These are phyloP conservation scores for Jacaranda copaia DNA, from an alignment of 257 asterid genomes.

Conservation along the genomic window DNA sequence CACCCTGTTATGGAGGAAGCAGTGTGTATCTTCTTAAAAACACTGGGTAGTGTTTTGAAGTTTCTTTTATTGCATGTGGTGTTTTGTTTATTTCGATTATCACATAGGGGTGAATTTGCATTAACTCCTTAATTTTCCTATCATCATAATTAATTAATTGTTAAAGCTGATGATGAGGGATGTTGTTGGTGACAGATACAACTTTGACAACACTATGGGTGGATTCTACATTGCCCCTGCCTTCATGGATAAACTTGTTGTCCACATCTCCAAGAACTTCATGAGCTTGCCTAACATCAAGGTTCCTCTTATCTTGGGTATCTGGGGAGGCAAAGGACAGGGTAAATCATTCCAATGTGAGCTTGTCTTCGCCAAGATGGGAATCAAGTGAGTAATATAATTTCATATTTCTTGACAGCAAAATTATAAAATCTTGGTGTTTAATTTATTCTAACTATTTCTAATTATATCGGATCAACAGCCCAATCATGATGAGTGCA, in stretches of 20 bases:
- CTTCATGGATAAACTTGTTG: slow-evolving; percentile 65
- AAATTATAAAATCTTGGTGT: background rate
- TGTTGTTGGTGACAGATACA: slow-evolving; percentile 31
- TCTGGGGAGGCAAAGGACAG: slow-evolving; percentile 75
- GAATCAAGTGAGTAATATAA: slow-evolving; percentile 46
- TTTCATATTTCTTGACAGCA: background rate
- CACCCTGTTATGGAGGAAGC: no score
- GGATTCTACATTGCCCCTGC: slow-evolving; percentile 66
- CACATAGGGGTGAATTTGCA: no score
- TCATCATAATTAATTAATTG: no score
- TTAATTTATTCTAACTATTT: background rate
- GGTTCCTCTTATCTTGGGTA: slow-evolving; percentile 64
- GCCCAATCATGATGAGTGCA: slow-evolving; percentile 73
- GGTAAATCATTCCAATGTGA: slow-evolving; percentile 73
- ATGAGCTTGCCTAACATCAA: slow-evolving; percentile 64
- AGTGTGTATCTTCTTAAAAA: no score
- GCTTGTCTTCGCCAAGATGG: slow-evolving; percentile 66
- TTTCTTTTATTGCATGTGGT: no score
- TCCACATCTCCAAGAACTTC: slow-evolving; percentile 62
- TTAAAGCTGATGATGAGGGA: background rate
- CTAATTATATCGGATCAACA: slow-evolving; percentile 15
- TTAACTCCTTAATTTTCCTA: no score
- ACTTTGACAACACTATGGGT: slow-evolving; percentile 53
- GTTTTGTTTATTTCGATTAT: no score
- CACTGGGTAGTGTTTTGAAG: no score